Evolutionary conservation across 2,329 filamentous ascomycete species (phyloP).

Genomic region (Neopestalotiopsis rosae): DNA sequence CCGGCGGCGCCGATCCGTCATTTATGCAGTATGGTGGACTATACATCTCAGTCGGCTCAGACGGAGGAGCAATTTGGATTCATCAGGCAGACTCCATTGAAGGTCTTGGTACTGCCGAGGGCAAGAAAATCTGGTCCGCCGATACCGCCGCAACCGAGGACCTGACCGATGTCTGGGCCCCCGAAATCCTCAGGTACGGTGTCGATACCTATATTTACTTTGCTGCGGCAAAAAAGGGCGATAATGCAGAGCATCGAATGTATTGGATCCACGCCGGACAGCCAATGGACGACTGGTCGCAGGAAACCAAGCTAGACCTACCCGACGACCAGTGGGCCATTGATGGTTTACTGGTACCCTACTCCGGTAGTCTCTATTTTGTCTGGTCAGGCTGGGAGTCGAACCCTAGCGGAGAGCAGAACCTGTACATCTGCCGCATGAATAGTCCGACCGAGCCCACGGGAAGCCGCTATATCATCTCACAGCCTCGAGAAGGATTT

Average conservation of each 20-base stretch:
- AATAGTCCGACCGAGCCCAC: slow-evolving; percentile 24
- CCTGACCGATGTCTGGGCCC: slow-evolving; percentile 25
- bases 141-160: slow-evolving; percentile 10
- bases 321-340: slow-evolving; percentile 32
- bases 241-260: slow-evolving; percentile 27
- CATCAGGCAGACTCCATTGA: slow-evolving; percentile 25
- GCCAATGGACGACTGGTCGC: slow-evolving; percentile 23
- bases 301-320: slow-evolving; percentile 24
- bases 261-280: slow-evolving; percentile 28
- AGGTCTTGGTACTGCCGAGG: slow-evolving; percentile 20
- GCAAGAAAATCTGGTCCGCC: slow-evolving; percentile 26
- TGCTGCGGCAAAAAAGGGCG: slow-evolving; percentile 20
- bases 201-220: slow-evolving; percentile 29
- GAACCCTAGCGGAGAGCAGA: slow-evolving; percentile 24
- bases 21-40: slow-evolving; percentile 25
- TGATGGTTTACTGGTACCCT: slow-evolving; percentile 24
- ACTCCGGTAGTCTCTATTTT: slow-evolving; percentile 26
- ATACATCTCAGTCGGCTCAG: slow-evolving; percentile 30
- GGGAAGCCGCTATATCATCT: slow-evolving; percentile 29
- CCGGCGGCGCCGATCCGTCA: slow-evolving; percentile 27
- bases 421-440: slow-evolving; percentile 32
- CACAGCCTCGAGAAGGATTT: slow-evolving; percentile 31
- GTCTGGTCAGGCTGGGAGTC: slow-evolving; percentile 32
- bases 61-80: slow-evolving; percentile 25
- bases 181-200: slow-evolving; percentile 25